Base-by-base conservation (phyloP, 345 rosid genomes). In the Geranium rotundifolium region DNA sequence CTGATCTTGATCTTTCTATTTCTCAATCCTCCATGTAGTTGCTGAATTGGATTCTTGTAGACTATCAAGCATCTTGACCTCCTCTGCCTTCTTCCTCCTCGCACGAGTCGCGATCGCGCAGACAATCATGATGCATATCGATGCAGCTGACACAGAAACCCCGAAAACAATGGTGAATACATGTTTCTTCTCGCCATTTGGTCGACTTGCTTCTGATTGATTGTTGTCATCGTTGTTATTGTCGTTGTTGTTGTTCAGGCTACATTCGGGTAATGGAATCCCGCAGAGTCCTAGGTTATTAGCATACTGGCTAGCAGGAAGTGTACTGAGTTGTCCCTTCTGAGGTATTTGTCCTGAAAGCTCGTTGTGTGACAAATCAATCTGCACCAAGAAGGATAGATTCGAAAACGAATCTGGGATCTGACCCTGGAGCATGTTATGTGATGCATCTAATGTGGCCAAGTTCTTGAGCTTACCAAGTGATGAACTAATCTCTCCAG, bases 1-100 rank as follows among this genome's bases (percentile, higher is more conserved):
- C 72, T 92, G 27, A n/a, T n/a, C n/a, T n/a, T n/a, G n/a, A n/a
- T n/a, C 98, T 72, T 83, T 92, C 78, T 92, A 97, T 71, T 89
- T 92, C 66, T 92, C 98, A 50, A 92, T 89, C 81, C 89, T 92
- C 98, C 98, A 92, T 0, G 97, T 92, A 0, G 97, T 92, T 4
- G 97, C 95, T 0, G 96, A 91, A 29, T 85, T 81, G 17, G 82
- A 73, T 12, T 93, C 95, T 58, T 89, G 95, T 77, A 92, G 67
- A 67, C 95, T 92, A 9, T 75, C 81, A 34, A 92, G 91, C 90
- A 92, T 87, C 80, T 87, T 89, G 1, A 81, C 85, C 46, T 87
- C 90, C 63, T 85, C 91, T 4, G 84, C 91, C 63, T 87, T 96
- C 76, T 72, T 82, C 29, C 84, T 83, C 77, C 91, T 81, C 0